These are phyloP conservation scores for Santalum album DNA, from an alignment of 164 flowering plant species.

Conservation along the genomic window DNA sequence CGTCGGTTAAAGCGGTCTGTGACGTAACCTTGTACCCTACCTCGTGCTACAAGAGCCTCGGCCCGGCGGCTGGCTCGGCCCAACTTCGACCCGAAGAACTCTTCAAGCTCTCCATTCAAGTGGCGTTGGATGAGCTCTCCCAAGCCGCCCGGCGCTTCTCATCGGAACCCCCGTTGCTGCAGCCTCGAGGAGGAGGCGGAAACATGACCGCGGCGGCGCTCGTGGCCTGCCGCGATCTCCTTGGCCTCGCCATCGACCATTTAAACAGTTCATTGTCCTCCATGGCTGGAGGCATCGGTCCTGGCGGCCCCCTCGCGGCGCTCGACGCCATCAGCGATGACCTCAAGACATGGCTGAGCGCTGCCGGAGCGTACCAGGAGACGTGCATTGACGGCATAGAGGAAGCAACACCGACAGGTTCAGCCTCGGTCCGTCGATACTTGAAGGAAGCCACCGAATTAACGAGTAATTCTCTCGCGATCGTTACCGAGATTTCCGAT, in stretches of 20 bases:
- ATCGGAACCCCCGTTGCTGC: too few relatives aligned
- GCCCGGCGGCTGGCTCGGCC: slow-evolving; percentile 16
- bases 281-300: too few relatives aligned
- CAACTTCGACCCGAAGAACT: slow-evolving; percentile 29
- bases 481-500: slow-evolving; percentile 24
- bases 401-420: slow-evolving; percentile 7
- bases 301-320: slow-evolving; percentile 3
- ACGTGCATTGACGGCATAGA: slow-evolving; percentile 63
- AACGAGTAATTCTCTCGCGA: slow-evolving; percentile 62
- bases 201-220: slow-evolving; percentile 23
- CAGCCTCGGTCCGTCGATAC: neutral
- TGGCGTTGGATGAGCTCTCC: slow-evolving; percentile 32
- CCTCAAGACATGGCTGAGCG: slow-evolving; percentile 59
- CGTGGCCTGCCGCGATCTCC: slow-evolving; percentile 32
- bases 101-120: slow-evolving; percentile 33
- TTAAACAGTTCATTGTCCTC: slow-evolving; percentile 29
- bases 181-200: too few relatives aligned
- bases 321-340: slow-evolving; percentile 29
- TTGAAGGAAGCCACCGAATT: slow-evolving; percentile 41
- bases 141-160: slow-evolving; percentile 20
- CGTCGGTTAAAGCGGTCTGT: slow-evolving; percentile 49
- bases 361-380: slow-evolving; percentile 50
- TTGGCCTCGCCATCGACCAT: slow-evolving; percentile 40
- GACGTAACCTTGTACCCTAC: slow-evolving; percentile 43
- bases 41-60: slow-evolving; percentile 37